Evolutionary conservation across 1,284 basidiomycete genomes (phyloP).

Genomic region (Sporisorium iseilematis-ciliati): DNA sequence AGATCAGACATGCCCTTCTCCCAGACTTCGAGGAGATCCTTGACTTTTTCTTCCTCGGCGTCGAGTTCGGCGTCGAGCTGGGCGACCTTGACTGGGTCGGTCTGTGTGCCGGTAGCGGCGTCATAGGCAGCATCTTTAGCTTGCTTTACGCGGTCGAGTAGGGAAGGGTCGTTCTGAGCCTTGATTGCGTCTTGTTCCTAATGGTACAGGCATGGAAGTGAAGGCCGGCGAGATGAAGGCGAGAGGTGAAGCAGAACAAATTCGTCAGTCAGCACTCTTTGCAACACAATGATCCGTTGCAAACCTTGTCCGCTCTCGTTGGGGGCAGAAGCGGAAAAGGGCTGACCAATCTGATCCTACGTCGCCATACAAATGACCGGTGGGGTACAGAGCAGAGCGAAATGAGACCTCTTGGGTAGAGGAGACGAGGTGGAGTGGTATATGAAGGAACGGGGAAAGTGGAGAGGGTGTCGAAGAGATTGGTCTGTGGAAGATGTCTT

Average conservation of each 20-base stretch:
- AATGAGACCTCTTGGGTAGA: not conserved
- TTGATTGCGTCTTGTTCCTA: constrained; percentile 49
- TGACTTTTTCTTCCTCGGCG: constrained; percentile 53
- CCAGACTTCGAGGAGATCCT: constrained; percentile 62
- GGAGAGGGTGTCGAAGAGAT: not conserved
- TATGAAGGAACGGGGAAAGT: not conserved
- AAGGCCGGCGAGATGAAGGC: not conserved
- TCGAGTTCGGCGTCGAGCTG: constrained; percentile 61
- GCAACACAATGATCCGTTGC: not conserved
- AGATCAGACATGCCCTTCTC: constrained; percentile 54
- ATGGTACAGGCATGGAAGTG: constrained; percentile 12
- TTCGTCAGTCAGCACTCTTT: constrained; percentile 9
- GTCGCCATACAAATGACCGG: not conserved
- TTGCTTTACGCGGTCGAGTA: constrained; percentile 56
- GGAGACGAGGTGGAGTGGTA: not conserved
- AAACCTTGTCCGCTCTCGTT: not conserved
- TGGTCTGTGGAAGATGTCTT: not conserved
- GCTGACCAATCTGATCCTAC: constrained; percentile 2
- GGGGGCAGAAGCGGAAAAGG: not conserved
- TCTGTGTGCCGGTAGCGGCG: constrained; percentile 30
- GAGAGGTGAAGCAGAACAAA: constrained; percentile 1
- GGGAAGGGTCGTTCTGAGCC: constrained; percentile 49
- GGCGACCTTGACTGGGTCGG: constrained; percentile 51
- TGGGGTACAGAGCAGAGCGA: not conserved
- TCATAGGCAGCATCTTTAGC: constrained; percentile 46